These are phyloP conservation scores for Myxozyma geophila DNA, from an alignment of 805 yeast species.

Conservation along the genomic window DNA sequence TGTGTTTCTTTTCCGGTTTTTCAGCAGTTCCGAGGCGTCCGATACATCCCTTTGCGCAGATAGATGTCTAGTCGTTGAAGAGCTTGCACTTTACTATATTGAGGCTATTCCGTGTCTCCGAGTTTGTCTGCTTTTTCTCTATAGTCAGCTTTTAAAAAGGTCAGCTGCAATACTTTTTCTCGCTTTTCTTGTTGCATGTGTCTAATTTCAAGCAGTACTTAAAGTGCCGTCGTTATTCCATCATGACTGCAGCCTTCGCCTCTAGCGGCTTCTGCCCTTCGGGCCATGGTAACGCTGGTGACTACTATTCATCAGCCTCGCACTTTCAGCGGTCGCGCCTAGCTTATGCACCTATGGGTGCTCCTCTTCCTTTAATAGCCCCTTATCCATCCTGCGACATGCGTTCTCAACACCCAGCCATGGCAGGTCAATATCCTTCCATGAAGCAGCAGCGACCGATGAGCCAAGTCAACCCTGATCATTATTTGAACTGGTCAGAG, in stretches of 20 bases:
- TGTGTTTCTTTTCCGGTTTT: too few species aligned
- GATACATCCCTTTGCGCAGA: too few species aligned
- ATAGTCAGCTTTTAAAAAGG: too few species aligned
- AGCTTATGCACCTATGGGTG: conserved; percentile 9
- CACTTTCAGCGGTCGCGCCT: conserved; percentile 7
- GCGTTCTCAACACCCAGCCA: neutral
- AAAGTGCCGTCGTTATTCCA: neutral
- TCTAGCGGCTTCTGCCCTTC: conserved; percentile 14
- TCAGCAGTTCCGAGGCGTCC: too few species aligned
- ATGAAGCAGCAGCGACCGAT: conserved; percentile 11
- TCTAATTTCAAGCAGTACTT: neutral
- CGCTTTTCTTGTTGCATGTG: neutral
- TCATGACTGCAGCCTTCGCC: conserved; percentile 20
- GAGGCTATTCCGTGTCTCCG: too few species aligned
- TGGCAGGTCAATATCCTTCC: neutral
- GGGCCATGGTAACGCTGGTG: conserved; percentile 23
- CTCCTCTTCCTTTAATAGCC: conserved; percentile 1
- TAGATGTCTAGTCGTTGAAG: too few species aligned
- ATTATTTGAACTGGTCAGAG: neutral
- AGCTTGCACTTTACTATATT: too few species aligned
- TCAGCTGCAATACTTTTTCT: neutral
- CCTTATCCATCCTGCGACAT: neutral
- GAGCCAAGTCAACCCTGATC: conserved; percentile 2
- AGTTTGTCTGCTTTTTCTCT: too few species aligned
- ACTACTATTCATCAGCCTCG: conserved; percentile 15